Conservation (phyloP, 176 grass and related monocot species). For the Carex parvula region DNA sequence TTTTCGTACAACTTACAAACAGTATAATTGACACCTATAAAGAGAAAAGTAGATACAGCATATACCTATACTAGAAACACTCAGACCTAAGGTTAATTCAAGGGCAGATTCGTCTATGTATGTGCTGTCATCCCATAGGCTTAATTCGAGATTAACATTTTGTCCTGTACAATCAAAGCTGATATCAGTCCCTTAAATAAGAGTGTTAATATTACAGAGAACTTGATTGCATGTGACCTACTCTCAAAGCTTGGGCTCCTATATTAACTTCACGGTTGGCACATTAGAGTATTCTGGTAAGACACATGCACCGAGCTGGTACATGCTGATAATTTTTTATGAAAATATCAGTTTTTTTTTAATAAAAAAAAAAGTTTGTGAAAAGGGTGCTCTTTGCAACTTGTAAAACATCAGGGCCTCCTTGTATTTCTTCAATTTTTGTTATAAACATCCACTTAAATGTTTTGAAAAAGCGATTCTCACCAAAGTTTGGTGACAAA, state of each 20-base stretch:
- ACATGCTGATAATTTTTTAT: slow-evolving; percentile 38
- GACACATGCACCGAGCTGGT: not conserved
- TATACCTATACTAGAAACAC: slow-evolving; percentile 60
- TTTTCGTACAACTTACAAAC: not conserved
- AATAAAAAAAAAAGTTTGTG: not conserved
- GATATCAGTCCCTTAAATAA: not conserved
- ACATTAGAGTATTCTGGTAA: slow-evolving; percentile 21
- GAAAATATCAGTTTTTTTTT: not conserved
- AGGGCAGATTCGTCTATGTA: slow-evolving; percentile 72
- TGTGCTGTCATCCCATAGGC: slow-evolving; percentile 64
- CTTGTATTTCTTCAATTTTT: not conserved
- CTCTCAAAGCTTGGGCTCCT: not conserved
- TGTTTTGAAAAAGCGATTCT: not conserved
- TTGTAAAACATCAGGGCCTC: not conserved
- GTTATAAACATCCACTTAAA: not conserved
- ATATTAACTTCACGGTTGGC: slow-evolving; percentile 44
- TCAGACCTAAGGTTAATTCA: slow-evolving; percentile 76
- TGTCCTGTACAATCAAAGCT: slow-evolving; percentile 34
- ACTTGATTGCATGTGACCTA: not conserved
- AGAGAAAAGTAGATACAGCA: not conserved
- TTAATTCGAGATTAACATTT: slow-evolving; percentile 67
- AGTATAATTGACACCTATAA: not conserved
- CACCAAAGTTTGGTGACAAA: not conserved
- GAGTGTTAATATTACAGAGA: not conserved
- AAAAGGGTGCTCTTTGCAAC: not conserved